A percentile compares a stretch with the other conserved stretches of the same genome.
Conservation (phyloP, 106 monocot species). For the Dioscorea dumetorum region DNA sequence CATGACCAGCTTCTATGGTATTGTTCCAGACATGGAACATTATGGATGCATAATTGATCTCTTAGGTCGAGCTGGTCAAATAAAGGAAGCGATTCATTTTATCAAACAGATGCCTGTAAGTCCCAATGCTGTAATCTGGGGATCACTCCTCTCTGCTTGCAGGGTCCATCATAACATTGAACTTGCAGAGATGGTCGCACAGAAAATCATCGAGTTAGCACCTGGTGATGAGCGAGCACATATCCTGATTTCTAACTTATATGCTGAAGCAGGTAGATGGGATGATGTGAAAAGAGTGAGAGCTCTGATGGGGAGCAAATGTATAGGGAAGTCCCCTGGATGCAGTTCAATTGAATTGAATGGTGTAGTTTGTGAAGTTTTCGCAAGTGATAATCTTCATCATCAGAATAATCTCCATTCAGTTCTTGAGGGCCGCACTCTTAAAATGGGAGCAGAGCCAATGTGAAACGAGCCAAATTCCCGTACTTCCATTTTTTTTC, state of each 20-base stretch:
- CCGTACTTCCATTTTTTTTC: too few species aligned
- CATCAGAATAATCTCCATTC: conserved; percentile 1
- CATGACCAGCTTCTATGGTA: conserved; percentile 12
- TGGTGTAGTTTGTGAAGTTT: conserved; percentile 11
- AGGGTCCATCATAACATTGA: too few species aligned
- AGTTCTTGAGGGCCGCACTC: conserved; percentile 9
- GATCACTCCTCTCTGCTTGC: too few species aligned
- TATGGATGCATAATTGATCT: conserved; percentile 40
- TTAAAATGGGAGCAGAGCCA: neutral
- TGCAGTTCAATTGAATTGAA: conserved; percentile 18
- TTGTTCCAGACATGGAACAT: conserved; percentile 21
- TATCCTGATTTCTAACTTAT: conserved; percentile 33
- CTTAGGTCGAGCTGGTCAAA: conserved; percentile 14
- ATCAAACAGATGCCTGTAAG: too few species aligned
- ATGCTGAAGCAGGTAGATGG: conserved; percentile 28
- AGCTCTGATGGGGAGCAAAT: conserved; percentile 16
- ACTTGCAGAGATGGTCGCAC: too few species aligned
- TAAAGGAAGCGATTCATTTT: too few species aligned
- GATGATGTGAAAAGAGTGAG: conserved; percentile 32
- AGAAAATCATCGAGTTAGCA: conserved; percentile 4
- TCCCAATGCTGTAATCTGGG: too few species aligned
- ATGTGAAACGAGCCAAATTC: neutral
- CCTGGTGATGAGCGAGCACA: conserved; percentile 26
- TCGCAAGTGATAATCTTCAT: conserved; percentile 5
- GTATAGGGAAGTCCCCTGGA: conserved; percentile 20